Conservation (phyloP, 2,329 filamentous ascomycete species). For the Rutstroemia sp. region DNA sequence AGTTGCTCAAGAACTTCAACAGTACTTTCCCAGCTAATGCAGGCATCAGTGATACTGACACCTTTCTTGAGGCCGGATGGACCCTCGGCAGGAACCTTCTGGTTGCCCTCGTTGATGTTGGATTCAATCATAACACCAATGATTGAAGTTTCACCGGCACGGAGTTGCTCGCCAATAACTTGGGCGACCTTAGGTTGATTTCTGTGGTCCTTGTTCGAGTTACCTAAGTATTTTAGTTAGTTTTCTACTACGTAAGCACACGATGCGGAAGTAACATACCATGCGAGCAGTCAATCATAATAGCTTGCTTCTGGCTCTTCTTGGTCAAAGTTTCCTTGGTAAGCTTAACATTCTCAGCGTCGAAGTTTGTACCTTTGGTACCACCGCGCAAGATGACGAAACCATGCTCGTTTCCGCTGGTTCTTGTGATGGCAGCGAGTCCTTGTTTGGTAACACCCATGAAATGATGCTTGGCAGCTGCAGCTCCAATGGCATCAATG, state of each 20-base stretch:
- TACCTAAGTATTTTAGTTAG: slow-evolving; percentile 47
- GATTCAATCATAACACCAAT: slow-evolving; percentile 99
- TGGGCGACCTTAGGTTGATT: slow-evolving; percentile 94
- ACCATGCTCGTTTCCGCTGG: slow-evolving; percentile 89
- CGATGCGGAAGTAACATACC: slow-evolving; percentile 45
- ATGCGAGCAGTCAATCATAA: slow-evolving; percentile 99
- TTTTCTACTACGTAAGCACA: not conserved
- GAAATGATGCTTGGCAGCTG: slow-evolving; percentile 86
- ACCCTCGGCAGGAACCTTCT: slow-evolving; percentile 82
- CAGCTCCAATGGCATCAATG: slow-evolving; percentile 90
- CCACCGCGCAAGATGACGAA: slow-evolving; percentile 95
- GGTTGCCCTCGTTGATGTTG: slow-evolving; percentile 86
- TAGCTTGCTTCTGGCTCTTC: slow-evolving; percentile 78
- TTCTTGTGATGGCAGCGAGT: slow-evolving; percentile 88
- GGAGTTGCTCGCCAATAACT: slow-evolving; percentile 74
- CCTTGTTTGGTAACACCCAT: slow-evolving; percentile 98
- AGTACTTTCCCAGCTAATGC: slow-evolving; percentile 87
- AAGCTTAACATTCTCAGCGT: slow-evolving; percentile 71
- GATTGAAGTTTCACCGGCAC: slow-evolving; percentile 78
- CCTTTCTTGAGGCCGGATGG: slow-evolving; percentile 74
- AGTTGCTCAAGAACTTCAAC: slow-evolving; percentile 76
- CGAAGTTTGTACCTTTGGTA: slow-evolving; percentile 87
- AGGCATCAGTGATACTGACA: slow-evolving; percentile 92
- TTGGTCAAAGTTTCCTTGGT: slow-evolving; percentile 72
- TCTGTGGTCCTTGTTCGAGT: slow-evolving; percentile 94